Conservation (phyloP, 192 early-diverging fungal species). For the Entomortierella beljakovae region DNA sequence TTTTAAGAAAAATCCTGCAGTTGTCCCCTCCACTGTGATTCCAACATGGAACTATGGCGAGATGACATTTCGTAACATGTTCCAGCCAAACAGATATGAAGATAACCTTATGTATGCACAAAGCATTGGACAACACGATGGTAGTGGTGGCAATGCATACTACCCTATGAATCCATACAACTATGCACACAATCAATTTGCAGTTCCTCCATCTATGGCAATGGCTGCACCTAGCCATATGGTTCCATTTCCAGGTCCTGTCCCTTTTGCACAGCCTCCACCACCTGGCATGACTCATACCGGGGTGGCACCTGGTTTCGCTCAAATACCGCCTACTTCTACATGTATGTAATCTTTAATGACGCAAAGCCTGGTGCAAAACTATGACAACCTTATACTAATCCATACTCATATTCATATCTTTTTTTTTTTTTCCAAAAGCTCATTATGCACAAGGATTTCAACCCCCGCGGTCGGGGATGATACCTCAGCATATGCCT, state of each 20-base stretch:
- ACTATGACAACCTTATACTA: too few species aligned
- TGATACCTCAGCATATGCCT: too few species aligned
- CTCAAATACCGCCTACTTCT: slow-evolving; percentile 62
- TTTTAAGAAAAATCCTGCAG: slow-evolving; percentile 55
- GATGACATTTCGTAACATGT: slow-evolving; percentile 63
- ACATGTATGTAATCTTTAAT: slow-evolving; percentile 60
- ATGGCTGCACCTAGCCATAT: slow-evolving; percentile 59
- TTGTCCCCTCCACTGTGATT: slow-evolving; percentile 45
- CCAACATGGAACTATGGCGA: slow-evolving; percentile 71
- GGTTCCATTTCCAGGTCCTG: slow-evolving; percentile 33
- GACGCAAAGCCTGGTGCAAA: too few species aligned
- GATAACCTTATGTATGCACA: slow-evolving; percentile 61
- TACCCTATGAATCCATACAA: slow-evolving; percentile 49
- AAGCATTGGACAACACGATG: slow-evolving; percentile 51
- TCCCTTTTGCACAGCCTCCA: slow-evolving; percentile 42
- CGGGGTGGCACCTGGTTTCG: slow-evolving; percentile 61
- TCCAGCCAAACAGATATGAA: slow-evolving; percentile 60
- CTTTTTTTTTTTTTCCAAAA: neutral
- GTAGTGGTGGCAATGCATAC: slow-evolving; percentile 54
- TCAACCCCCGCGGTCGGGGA: neutral
- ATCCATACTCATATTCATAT: neutral
- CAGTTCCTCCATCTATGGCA: slow-evolving; percentile 61
- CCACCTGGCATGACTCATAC: slow-evolving; percentile 47
- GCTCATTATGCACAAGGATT: neutral
- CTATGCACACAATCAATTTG: slow-evolving; percentile 52